Percentiles rank a stretch among this genome's conserved stretches.
Conservation (phyloP, 2,329 filamentous ascomycete species). For the Ophiostoma novo-ulmi region DNA sequence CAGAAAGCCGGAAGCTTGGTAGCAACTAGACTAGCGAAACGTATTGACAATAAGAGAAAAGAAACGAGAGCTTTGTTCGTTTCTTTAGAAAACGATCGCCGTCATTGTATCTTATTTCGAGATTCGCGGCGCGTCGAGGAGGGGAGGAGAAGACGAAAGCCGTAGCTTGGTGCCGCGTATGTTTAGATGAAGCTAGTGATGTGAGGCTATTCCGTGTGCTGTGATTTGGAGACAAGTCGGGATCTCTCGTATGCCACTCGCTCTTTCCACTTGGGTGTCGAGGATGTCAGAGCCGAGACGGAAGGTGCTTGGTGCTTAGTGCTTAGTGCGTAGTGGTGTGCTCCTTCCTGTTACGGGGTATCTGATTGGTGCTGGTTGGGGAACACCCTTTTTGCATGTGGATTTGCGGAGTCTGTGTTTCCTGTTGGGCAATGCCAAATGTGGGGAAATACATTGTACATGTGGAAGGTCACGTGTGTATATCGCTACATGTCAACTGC, state of each 20-base stretch:
- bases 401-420: conserved; percentile 11
- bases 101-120: conserved; percentile 2
- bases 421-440: conserved; percentile 3
- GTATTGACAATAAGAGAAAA: not conserved
- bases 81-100: not conserved
- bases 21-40: not conserved
- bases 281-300: conserved; percentile 7
- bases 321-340: not conserved
- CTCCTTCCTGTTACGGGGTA: conserved; percentile 8
- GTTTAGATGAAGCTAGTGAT: not conserved
- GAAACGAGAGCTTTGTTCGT: not conserved
- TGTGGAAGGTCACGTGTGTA: not conserved
- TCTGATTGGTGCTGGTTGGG: conserved; percentile 22
- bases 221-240: conserved; percentile 11
- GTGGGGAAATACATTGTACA: not conserved
- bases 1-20: not conserved
- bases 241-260: conserved; percentile 4
- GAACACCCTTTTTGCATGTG: conserved; percentile 12
- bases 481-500: not conserved
- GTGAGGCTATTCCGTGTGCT: not conserved
- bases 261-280: conserved; percentile 8
- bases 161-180: not conserved
- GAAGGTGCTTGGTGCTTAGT: conserved; percentile 3
- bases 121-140: not conserved
- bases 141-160: not conserved